Evolutionary conservation across 2,329 filamentous ascomycete genomes (phyloP).

Genomic region (Cryphonectria parasitica): DNA sequence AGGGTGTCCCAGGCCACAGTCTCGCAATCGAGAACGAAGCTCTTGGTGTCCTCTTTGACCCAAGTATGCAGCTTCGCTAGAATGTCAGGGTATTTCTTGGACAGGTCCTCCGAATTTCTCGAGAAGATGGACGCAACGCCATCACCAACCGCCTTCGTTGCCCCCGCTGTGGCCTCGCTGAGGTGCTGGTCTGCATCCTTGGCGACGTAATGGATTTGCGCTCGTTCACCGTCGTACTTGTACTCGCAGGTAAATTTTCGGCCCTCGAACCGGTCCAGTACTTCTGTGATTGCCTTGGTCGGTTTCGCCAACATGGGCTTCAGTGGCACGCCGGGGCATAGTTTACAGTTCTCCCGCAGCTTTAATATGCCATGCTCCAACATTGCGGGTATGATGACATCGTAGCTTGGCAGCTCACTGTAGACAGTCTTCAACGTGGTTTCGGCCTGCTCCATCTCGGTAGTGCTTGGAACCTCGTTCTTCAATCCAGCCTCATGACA

Average conservation of each 20-base stretch:
- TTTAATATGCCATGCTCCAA: slow-evolving; percentile 84
- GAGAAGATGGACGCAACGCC: slow-evolving; percentile 95
- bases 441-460: slow-evolving; percentile 83
- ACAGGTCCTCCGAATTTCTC: slow-evolving; percentile 93
- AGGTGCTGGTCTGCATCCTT: slow-evolving; percentile 75
- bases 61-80: slow-evolving; percentile 84
- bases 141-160: slow-evolving; percentile 66
- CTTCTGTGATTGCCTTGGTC: slow-evolving; percentile 97
- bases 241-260: slow-evolving; percentile 98
- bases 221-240: slow-evolving; percentile 97
- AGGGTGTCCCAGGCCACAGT: slow-evolving; percentile 95
- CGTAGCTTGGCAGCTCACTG: slow-evolving; percentile 93
- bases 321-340: slow-evolving; percentile 89
- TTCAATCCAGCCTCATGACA: slow-evolving; percentile 77
- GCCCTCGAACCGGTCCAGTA: slow-evolving; percentile 92
- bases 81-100: slow-evolving; percentile 97
- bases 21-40: slow-evolving; percentile 98
- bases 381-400: slow-evolving; percentile 90
- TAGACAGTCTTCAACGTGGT: slow-evolving; percentile 87
- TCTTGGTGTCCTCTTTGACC: slow-evolving; percentile 88
- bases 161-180: slow-evolving; percentile 61
- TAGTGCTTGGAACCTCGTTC: slow-evolving; percentile 71
- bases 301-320: slow-evolving; percentile 99
- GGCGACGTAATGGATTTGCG: slow-evolving; percentile 97
- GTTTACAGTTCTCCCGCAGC: slow-evolving; percentile 81